phyloP scores from a whole-genome alignment of 371 early-diverging fungal species.

The Haplosporangium sp. region DNA sequence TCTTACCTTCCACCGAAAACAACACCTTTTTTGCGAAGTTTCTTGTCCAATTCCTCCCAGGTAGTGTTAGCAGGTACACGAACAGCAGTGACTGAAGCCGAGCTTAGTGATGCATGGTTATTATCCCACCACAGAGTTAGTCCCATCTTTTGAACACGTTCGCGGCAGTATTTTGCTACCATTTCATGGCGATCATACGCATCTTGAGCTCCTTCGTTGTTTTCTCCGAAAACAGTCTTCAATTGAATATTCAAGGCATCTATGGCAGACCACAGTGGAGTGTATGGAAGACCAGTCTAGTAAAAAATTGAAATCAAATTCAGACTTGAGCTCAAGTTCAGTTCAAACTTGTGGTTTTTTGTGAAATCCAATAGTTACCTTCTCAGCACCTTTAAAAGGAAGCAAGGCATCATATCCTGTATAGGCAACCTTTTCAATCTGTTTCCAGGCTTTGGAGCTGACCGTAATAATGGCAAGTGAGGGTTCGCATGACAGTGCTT shows the following conservation, averaged over 20 bases:
- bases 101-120: constrained; percentile 18
- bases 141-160: constrained; percentile 43
- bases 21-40: constrained; percentile 46
- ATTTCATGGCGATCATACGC: constrained; percentile 34
- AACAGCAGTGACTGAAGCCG: constrained; percentile 45
- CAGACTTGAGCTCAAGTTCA: no score
- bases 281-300: constrained; percentile 43
- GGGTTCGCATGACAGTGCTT: constrained; percentile 49
- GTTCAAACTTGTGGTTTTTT: no score
- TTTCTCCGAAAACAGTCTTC: constrained; percentile 27
- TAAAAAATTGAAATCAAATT: not conserved
- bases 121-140: constrained; percentile 44
- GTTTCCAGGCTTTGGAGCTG: constrained; percentile 52
- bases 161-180: constrained; percentile 43
- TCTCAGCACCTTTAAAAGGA: constrained; percentile 28
- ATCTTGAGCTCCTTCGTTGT: constrained; percentile 11
- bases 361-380: constrained; percentile 10
- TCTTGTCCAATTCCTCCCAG: constrained; percentile 41
- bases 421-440: constrained; percentile 51
- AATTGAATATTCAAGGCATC: constrained; percentile 43
- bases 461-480: constrained; percentile 43
- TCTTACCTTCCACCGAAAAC: constrained; percentile 52
- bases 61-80: constrained; percentile 48
- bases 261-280: constrained; percentile 50
- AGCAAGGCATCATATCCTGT: constrained; percentile 51